Evolutionary conservation across 2,329 filamentous ascomycete species (phyloP), one percentile per base, ranked within the genome.

Genomic region (Hypoxylon sp.): DNA sequence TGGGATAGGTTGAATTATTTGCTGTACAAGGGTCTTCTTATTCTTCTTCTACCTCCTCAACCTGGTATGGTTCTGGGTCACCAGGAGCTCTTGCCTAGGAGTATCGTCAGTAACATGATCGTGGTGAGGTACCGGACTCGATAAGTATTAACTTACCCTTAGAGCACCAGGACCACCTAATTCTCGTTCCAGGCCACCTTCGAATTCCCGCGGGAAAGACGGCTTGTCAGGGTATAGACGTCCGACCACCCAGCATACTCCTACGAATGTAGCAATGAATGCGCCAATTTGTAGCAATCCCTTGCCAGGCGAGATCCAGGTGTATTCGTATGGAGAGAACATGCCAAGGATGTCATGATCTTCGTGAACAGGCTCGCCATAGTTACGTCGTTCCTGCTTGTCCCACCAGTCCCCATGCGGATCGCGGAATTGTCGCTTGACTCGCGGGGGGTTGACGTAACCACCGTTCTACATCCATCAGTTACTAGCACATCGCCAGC

Each of bases 351-450:
- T 87, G 80, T 99, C 97, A 81, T 98, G 92, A 81, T 99, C 96
- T 82, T 99, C 97, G 81, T 99, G 95, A 57, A 97, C 90, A 11
- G 95, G 93, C 82, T 99, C 97, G 81, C 94, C 94, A 80, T 93
- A 98, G 87, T 99, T 98, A 77, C 96, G 90, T 80, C 94, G 91
- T 82, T 98, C 96, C 84, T 99, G 96, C 81, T 94, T 92, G 83
- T 99, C 95, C 93, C 94, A 98, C 94, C 94, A 99, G 79, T 93
- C 91, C 78, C 83, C 95, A 80, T 98, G 89, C 37, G 97, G 96
- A 81, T 98, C 96, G 80, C 96, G 93, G 84, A 94, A 92, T 81
- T 94, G 91, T 75, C 95, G 92, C 87, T 97, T 98, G 82, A 95
- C 84, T 60, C 86, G 83, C 13, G 90, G 89, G 65, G 93, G 92